Percentiles rank a stretch among this genome's conserved stretches.
Evolutionary conservation across 805 yeast genomes (phyloP).

Genomic region (Starmerella floricola): DNA sequence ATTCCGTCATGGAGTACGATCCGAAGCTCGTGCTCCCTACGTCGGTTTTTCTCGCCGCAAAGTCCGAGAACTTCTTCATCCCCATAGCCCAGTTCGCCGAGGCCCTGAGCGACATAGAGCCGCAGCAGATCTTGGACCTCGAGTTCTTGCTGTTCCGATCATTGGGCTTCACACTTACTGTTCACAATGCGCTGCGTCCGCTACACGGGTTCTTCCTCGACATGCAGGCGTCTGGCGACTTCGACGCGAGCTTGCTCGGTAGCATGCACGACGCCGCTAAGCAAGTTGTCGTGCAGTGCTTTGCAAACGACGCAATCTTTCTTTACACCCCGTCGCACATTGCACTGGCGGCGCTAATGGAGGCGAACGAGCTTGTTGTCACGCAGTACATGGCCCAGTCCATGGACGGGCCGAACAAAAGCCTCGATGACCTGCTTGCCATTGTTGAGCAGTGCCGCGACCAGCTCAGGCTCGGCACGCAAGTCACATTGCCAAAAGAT

Average conservation of each 20-base stretch:
- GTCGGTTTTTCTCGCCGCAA: conserved; percentile 81
- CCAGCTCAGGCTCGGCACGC: conserved; percentile 18
- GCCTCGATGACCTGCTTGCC: conserved; percentile 20
- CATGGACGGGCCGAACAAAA: conserved; percentile 25
- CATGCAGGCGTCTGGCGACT: conserved; percentile 49
- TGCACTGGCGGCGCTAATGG: conserved; percentile 73
- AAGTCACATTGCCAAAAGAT: conserved; percentile 21
- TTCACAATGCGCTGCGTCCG: conserved; percentile 81
- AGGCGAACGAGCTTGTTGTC: conserved; percentile 50
- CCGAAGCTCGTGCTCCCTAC: conserved; percentile 73
- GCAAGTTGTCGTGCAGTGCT: conserved; percentile 49
- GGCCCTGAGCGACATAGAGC: conserved; percentile 47
- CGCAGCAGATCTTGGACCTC: conserved; percentile 49
- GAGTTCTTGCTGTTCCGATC: conserved; percentile 70
- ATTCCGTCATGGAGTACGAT: conserved; percentile 76
- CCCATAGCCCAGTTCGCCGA: conserved; percentile 69
- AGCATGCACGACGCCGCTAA: conserved; percentile 60
- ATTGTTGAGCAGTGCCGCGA: conserved; percentile 25
- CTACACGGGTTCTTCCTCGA: conserved; percentile 92
- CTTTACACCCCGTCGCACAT: conserved; percentile 89
- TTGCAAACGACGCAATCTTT: conserved; percentile 65
- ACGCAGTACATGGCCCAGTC: conserved; percentile 60
- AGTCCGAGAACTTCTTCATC: conserved; percentile 81
- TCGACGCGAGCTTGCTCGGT: conserved; percentile 41
- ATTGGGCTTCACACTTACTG: conserved; percentile 63